Base-by-base conservation (phyloP, 1,139 yeast genomes). In the Nadsonia commutata region DNA sequence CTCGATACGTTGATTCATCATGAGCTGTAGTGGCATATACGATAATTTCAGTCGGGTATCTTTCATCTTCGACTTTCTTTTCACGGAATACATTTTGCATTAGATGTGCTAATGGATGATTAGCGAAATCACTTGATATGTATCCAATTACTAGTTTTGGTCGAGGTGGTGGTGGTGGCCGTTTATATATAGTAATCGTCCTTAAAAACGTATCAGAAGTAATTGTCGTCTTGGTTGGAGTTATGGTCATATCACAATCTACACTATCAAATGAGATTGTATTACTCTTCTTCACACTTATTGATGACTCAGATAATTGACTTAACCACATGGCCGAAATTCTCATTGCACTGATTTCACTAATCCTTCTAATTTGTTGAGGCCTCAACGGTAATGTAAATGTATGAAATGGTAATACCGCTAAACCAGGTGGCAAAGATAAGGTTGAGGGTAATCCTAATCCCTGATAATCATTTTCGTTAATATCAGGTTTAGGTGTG, bases 31-130 rank as follows among this genome's bases (percentile, higher is more conserved):
- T 58, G 1, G 64, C 61, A 42, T 60, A 60, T 43, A 63, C 57
- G 23, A 54, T 51, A 1, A 60, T 54, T 18, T 45, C 48, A 9
- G 60, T 55, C 38, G 43, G 42, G n/a, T 45, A 40, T 18, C 46
- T 41, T 39, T 56, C 54, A 13, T 11, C n/a, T 9, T 27, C 16
- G n/a, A 16, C n/a, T 6, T 16, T 16, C 38, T 60, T 64, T 42
- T 57, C 37, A 1, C 59, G 63, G 49, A 60, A 60, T 5, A 60
- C 63, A 37, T 56, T 56, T 43, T 60, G 64, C 65, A 60, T 60
- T 41, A 60, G 48, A 42, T 60, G 65, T 3, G 64, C 53, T 42
- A 60, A 48, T 8, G 65, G 65, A 37, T 60, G 65, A 45, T 60
- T 59, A 22, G 49, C 51, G 46, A 59, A 58, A 42, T 60, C 65